Evolutionary conservation across 805 yeast species (phyloP), one percentile per base, ranked within the genome.

Genomic region (Pichia heedii): DNA sequence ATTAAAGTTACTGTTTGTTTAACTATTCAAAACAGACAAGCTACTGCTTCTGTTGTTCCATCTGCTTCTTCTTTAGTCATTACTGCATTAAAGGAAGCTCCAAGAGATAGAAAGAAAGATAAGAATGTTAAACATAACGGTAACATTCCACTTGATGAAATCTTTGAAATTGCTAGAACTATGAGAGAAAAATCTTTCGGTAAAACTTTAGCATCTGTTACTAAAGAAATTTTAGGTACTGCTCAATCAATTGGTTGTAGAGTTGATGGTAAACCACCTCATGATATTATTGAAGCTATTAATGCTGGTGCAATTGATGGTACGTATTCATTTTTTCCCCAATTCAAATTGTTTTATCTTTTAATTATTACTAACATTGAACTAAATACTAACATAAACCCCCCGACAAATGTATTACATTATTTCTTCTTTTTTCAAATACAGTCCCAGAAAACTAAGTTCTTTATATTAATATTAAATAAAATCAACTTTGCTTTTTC

Each of bases 71-170:
- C 98, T 61, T 81, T 93, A 66, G 96, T 93, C 70, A 93, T 93
- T 74, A 87, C 96, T 70, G 98, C 98, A 61, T 81, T 93, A 69
- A 93, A 93, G 81, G 98, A 93, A 81, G 88, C 98, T 61, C 96
- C 96, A 69, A 90, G 98, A 85, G 98, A 93, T 83, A 84, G 96
- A 80, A 93, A 93, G 94, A 93, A 93, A 95, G 97, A 93, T 70
- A 93, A 93, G 93, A 90, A 93, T 79, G 85, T 93, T 73, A 88
- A 89, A 81, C 98, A 93, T 86, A 81, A 81, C 70, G 98, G 98
- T 79, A 93, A 90, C 90, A 80, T 93, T 66, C 87, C 96, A 65
- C 79, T 93, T 65, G 95, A 88, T 66, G 96, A 90, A 76, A 85
- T 93, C 74, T 78, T 77, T 71, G 96, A 88, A 70, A 84, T 93